Conservation (phyloP, 1,284 basidiomycete species). For the Ceratobasidium sp. region DNA sequence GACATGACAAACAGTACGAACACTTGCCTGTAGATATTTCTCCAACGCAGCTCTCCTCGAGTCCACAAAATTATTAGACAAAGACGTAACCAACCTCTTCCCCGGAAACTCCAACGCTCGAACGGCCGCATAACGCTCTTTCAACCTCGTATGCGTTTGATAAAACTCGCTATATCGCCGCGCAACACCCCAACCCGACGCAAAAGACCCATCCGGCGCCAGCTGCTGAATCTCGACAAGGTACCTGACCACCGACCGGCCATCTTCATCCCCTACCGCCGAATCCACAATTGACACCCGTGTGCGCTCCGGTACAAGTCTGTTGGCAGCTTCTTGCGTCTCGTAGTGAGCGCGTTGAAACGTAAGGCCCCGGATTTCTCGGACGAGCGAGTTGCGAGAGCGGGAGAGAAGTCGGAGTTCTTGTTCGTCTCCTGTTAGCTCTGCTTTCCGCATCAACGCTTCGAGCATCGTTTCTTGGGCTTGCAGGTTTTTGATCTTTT, state of each 20-base stretch:
- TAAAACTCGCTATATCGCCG: slow-evolving; percentile 95
- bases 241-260: slow-evolving; percentile 91
- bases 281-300: slow-evolving; percentile 83
- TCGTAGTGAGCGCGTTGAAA: slow-evolving; percentile 94
- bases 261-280: slow-evolving; percentile 79
- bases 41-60: slow-evolving; percentile 83
- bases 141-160: slow-evolving; percentile 85
- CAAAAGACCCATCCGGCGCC: slow-evolving; percentile 77
- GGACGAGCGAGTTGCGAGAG: slow-evolving; percentile 82
- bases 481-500: slow-evolving; percentile 81
- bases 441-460: slow-evolving; percentile 91
- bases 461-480: slow-evolving; percentile 87
- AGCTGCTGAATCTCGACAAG: slow-evolving; percentile 92
- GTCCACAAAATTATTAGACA: slow-evolving; percentile 88
- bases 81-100: slow-evolving; percentile 86
- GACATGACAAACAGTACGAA: neutral
- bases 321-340: slow-evolving; percentile 88
- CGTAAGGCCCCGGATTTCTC: slow-evolving; percentile 85
- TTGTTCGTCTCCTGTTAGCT: slow-evolving; percentile 89
- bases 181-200: slow-evolving; percentile 91
- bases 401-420: slow-evolving; percentile 86
- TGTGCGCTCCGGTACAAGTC: slow-evolving; percentile 83
- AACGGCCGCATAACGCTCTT: slow-evolving; percentile 77
- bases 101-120: slow-evolving; percentile 87
- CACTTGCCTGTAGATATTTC: slow-evolving; percentile 86